phyloP scores from a whole-genome alignment of 306 rosid species.

The Castanea mollissima region DNA sequence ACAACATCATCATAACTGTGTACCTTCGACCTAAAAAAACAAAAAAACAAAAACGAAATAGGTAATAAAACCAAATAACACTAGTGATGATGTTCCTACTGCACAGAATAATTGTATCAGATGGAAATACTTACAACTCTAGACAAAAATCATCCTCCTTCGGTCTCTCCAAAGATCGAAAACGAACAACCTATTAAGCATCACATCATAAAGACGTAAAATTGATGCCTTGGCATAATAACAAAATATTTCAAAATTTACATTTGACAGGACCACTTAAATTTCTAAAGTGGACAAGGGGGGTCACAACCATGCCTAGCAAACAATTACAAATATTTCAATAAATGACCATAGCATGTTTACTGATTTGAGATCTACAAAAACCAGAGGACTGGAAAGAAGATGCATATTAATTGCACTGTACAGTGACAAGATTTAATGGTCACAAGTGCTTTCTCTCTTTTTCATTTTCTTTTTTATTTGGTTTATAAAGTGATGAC shows the following conservation, averaged over 20 bases:
- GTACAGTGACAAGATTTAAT: neutral
- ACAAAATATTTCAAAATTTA: neutral
- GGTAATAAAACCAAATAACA: neutral
- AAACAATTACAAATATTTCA: neutral
- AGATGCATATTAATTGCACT: neutral
- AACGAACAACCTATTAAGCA: slow-evolving; percentile 74
- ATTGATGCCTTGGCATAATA: neutral
- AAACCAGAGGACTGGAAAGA: neutral
- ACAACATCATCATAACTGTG: slow-evolving; percentile 71
- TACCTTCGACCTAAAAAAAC: slow-evolving; percentile 50
- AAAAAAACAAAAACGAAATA: neutral
- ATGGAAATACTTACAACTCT: slow-evolving; percentile 63
- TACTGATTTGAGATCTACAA: neutral
- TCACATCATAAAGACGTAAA: slow-evolving; percentile 3
- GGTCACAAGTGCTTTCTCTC: neutral
- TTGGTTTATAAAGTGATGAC: neutral
- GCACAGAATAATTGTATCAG: neutral
- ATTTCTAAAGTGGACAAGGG: neutral
- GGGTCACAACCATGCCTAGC: neutral
- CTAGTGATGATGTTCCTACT: neutral
- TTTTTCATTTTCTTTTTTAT: neutral
- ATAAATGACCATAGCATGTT: neutral
- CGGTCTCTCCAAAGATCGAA: slow-evolving; percentile 81
- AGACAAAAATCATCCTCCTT: slow-evolving; percentile 85
- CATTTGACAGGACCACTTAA: neutral